These are phyloP conservation scores for Colletotrichum gloeosporioides DNA, from an alignment of 2,329 filamentous ascomycete species.

Conservation along the genomic window DNA sequence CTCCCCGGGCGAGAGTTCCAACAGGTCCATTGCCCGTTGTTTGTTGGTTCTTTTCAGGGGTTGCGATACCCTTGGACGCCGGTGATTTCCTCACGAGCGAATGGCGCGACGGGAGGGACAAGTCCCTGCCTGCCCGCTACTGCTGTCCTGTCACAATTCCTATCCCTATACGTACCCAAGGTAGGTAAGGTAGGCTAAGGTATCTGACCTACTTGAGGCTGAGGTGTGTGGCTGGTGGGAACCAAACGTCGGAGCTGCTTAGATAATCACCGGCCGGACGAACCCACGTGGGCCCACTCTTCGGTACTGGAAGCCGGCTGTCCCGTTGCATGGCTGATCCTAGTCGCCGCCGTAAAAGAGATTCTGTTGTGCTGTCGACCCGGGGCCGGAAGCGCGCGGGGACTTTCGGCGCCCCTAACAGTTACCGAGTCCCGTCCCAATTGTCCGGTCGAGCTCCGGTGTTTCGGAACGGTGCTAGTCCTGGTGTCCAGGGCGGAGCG, in stretches of 20 bases:
- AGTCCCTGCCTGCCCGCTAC: not conserved
- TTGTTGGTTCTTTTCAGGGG: constrained; percentile 12
- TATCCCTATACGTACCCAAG: too few relatives aligned
- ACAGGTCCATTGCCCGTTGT: not conserved
- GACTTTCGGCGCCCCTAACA: not conserved
- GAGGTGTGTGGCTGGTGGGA: not conserved
- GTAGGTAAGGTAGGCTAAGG: too few relatives aligned
- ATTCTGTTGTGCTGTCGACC: not conserved
- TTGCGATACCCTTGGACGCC: not conserved
- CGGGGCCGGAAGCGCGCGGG: not conserved
- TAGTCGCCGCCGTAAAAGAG: not conserved
- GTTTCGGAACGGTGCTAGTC: not conserved
- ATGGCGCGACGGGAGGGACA: not conserved
- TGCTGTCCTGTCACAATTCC: not conserved
- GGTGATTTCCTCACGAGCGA: not conserved
- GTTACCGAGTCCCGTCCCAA: not conserved
- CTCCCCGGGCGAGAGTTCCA: not conserved
- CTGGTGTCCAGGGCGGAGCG: not conserved
- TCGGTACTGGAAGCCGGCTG: not conserved
- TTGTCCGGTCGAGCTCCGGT: not conserved
- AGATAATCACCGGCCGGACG: not conserved
- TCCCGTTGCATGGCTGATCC: not conserved
- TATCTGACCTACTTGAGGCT: too few relatives aligned
- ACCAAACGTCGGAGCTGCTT: not conserved
- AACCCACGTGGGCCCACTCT: not conserved